Percentiles rank a stretch among this genome's conserved stretches.
Conservation (phyloP, 768 basidiomycete species). For the Rubroboletus satanas region DNA sequence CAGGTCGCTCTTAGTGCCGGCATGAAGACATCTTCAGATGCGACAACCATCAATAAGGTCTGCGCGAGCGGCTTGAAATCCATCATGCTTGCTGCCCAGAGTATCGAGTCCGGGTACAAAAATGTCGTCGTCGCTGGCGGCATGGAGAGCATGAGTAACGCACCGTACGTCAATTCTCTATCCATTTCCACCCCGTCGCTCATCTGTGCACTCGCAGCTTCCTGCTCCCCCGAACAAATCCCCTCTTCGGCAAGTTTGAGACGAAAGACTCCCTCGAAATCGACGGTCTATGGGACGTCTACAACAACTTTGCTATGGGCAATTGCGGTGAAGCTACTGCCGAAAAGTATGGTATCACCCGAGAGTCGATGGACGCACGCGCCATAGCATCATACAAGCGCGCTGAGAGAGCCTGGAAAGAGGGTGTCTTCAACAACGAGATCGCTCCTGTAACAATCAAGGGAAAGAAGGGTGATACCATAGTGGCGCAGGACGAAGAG, state of each 20-base stretch:
- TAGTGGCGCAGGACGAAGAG: constrained; percentile 94
- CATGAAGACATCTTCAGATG: constrained; percentile 79
- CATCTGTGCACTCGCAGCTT: constrained; percentile 44
- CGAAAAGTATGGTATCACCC: constrained; percentile 74
- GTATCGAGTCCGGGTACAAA: constrained; percentile 82
- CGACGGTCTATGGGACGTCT: constrained; percentile 96
- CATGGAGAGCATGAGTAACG: constrained; percentile 99
- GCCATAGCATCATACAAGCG: constrained; percentile 95
- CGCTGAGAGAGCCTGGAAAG: constrained; percentile 86
- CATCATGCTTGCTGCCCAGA: constrained; percentile 90
- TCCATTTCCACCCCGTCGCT: constrained; percentile 2
- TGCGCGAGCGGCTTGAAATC: constrained; percentile 97
- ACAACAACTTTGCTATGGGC: constrained; percentile 98
- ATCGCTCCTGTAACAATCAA: constrained; percentile 87
- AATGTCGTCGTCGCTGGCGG: constrained; percentile 90
- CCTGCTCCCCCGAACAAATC: constrained; percentile 77
- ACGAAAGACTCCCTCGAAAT: constrained; percentile 82
- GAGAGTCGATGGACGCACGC: constrained; percentile 86
- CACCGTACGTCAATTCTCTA: constrained; percentile 65
- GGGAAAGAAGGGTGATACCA: constrained; percentile 88
- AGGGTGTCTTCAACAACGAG: constrained; percentile 81
- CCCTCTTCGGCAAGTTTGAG: constrained; percentile 85
- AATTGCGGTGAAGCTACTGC: constrained; percentile 91
- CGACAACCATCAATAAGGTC: constrained; percentile 99
- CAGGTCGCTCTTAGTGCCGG: constrained; percentile 95